These are phyloP conservation scores for Cyathus olla DNA, from an alignment of 1,284 basidiomycete species.

Conservation along the genomic window DNA sequence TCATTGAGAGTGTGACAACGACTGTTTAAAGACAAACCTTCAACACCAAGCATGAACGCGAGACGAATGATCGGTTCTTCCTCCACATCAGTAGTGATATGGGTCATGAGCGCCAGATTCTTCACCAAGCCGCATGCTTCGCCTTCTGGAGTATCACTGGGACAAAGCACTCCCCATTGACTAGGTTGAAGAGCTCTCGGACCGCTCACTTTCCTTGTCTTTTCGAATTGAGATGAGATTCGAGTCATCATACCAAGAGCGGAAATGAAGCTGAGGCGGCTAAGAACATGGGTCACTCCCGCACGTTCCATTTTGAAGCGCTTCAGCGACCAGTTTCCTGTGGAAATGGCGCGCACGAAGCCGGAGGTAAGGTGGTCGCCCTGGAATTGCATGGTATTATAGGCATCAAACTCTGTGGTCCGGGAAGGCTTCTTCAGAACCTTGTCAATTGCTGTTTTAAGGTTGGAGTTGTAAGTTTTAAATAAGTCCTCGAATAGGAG, in stretches of 20 bases:
- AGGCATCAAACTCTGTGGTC: conserved; percentile 96
- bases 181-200: conserved; percentile 97
- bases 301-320: conserved; percentile 99
- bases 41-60: conserved; percentile 95
- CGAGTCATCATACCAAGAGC: conserved; percentile 99
- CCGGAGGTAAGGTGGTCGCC: conserved; percentile 97
- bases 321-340: conserved; percentile 99
- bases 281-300: conserved; percentile 98
- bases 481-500: conserved; percentile 98
- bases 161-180: conserved; percentile 99
- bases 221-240: conserved; percentile 99
- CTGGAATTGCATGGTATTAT: conserved; percentile 93
- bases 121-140: conserved; percentile 99
- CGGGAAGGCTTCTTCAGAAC: conserved; percentile 97
- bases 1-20: conserved; percentile 1
- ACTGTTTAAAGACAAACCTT: conserved; percentile 66
- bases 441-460: conserved; percentile 98
- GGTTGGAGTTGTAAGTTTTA: conserved; percentile 98
- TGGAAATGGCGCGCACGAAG: conserved; percentile 98
- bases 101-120: conserved; percentile 99
- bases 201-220: conserved; percentile 98
- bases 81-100: conserved; percentile 99
- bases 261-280: conserved; percentile 95
- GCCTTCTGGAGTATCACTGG: conserved; percentile 99
- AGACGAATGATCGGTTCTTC: conserved; percentile 94